Base-by-base conservation (phyloP, 306 rosid genomes). In the Quercus suber region DNA sequence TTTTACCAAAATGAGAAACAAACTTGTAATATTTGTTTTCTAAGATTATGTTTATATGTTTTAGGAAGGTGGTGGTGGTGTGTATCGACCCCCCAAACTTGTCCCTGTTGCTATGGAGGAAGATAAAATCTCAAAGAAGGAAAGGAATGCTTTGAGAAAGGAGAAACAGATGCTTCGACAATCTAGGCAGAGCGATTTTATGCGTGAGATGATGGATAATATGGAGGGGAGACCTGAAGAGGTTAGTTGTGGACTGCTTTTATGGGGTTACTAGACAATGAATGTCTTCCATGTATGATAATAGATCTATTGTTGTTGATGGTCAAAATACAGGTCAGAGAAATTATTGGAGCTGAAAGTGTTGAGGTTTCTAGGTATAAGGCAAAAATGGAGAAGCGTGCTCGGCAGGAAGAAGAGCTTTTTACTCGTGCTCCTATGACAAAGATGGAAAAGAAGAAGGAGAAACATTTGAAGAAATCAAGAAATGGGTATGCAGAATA, bases 141-240 rank as follows among this genome's bases (percentile, higher is more conserved):
- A 91, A 77, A 86, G 90, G 86, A 91, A 91, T 82, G 90, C 89
- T 53, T 28, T 52, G 78, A 92, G 98, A 76, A 88, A 81, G 84
- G 98, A 92, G 64, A 86, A 84, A 81, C 84, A 92, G 73, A 75
- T 85, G 61, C 71, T 91, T 67, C 85, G 84, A 84, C 88, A 89
- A 80, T 80, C 97, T 74, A 79, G 78, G 77, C 85, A 85, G 27
- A 92, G 91, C 85, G 87, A 73, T 79, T 92, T 69, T 82, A 80
- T 91, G 55, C 83, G 88, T 81, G 85, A 89, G 45, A 55, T 92
- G 80, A 73, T 94, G 87, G 80, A 91, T 79, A 92, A 88, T 67
- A 75, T 89, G 87, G 92, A 90, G 75, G 95, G 90, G 61, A 92
- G 83, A 80, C 98, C 97, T 73, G 97, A 92, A 85, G 97, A 94